phyloP scores from a whole-genome alignment of 306 rosid species.

The Urtica urens region DNA sequence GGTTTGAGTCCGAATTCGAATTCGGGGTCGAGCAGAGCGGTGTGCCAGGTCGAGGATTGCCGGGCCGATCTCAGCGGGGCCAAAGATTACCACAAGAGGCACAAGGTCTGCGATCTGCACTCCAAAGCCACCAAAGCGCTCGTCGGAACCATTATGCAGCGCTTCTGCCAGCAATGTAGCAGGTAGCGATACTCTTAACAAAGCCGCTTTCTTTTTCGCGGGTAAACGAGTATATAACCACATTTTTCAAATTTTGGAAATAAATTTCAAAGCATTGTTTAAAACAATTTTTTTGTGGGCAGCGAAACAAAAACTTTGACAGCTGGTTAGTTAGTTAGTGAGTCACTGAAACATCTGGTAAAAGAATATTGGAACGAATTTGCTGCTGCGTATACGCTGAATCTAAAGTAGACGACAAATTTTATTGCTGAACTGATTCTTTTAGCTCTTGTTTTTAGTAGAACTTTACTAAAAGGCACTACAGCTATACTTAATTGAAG shows the following conservation, averaged over 20 bases:
- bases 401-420: no score
- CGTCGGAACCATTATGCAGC: constrained; percentile 68
- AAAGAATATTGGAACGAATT: no score
- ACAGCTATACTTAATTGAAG: no score
- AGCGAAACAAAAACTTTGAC: no score
- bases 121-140: constrained; percentile 75
- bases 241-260: constrained; percentile 3
- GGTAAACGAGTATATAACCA: no score
- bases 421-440: no score
- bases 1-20: neutral
- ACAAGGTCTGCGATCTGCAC: constrained; percentile 86
- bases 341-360: no score
- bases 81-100: constrained; percentile 86
- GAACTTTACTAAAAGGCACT: no score
- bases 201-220: constrained; percentile 8
- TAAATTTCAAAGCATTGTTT: constrained; percentile 1
- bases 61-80: constrained; percentile 70
- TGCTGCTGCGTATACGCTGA: no score
- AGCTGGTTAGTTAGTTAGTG: no score
- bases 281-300: no score
- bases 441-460: no score
- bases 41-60: constrained; percentile 92
- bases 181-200: constrained; percentile 33
- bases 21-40: constrained; percentile 42
- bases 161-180: constrained; percentile 97